Base-by-base conservation (phyloP, 2,329 filamentous ascomycete species). In the Eutypella sp. region DNA sequence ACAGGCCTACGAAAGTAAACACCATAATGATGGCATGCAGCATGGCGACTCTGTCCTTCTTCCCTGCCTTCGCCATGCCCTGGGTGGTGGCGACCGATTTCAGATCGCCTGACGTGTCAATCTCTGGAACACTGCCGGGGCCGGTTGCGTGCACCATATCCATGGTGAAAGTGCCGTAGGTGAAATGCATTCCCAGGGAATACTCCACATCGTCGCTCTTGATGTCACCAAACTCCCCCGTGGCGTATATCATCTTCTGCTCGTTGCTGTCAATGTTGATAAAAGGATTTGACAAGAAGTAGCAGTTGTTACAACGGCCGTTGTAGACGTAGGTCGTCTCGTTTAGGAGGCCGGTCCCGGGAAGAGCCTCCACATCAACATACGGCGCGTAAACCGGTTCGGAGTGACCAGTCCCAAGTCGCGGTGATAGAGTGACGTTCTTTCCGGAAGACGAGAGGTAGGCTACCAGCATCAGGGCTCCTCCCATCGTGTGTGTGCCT, bases 391-490 rank as follows among this genome's bases (percentile, higher is more conserved):
- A 71, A 13, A 63, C 59, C 9, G 79, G 79, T 57, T 83, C 79
- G 52, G 68, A 70, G 52, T 80, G 66, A 38, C 71, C 74, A 42
- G 67, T 64, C 29, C 71, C 66, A 25, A 75, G 57, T 42, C 79
- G 76, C 2, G 78, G 75, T 22, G 76, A 81, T 46, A 83, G 67
- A 22, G 76, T 82, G 46, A 81, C 69, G 51, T 76, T 75, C 43
- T 69, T 61, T 44, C 67, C 69, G 5, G 65, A 65, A 4, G 62
- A 58, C 46, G 72, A 72, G 39, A 67, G 63, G 63, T 83, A 82
- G n/a, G 74, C 63, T 56, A 82, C 69, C 38, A 81, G 69, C 47
- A 78, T 74, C 20, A 82, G 66, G 7, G 76, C 67, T 41, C 74
- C 69, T 3, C 67, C 62, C 72, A 80, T 80, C 54, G 72, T 69